Conservation (phyloP, 345 rosid genomes). For the Murraya paniculata region DNA sequence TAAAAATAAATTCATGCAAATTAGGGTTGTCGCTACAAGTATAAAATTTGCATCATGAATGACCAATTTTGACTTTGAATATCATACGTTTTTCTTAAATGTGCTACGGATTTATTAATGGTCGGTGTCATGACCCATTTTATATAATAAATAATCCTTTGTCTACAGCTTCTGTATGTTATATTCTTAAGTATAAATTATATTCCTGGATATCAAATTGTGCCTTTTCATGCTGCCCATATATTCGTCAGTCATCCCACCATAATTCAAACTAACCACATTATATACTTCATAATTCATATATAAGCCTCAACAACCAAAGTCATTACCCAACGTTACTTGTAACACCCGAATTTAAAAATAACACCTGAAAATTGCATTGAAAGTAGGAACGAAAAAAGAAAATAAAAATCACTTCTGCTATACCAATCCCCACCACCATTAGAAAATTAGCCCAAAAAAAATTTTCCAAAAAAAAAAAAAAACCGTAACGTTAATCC, state of each 20-base stretch:
- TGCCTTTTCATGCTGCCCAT: background rate
- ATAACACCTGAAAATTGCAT: conserved; percentile 34
- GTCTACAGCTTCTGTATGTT: too few species aligned
- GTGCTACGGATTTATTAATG: too few species aligned
- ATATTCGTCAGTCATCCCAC: background rate
- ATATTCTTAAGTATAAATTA: too few species aligned
- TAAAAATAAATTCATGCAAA: too few species aligned
- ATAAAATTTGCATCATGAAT: too few species aligned
- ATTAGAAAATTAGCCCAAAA: conserved; percentile 19
- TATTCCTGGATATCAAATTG: too few species aligned
- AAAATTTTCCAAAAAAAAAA: background rate
- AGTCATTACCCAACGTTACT: conserved; percentile 2
- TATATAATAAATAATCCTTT: too few species aligned
- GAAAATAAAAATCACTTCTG: conserved; percentile 27
- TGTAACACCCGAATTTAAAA: conserved; percentile 10
- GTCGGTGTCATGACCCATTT: too few species aligned
- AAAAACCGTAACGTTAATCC: conserved; percentile 25
- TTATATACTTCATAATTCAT: background rate
- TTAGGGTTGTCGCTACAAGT: too few species aligned
- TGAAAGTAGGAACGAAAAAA: conserved; percentile 3
- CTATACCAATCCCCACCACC: conserved; percentile 66
- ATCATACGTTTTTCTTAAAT: too few species aligned
- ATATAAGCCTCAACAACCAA: conserved; percentile 7
- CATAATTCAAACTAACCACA: background rate
- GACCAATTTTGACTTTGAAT: too few species aligned